Base-by-base conservation (phyloP, 345 rosid genomes). In the Microthlaspi erraticum region DNA sequence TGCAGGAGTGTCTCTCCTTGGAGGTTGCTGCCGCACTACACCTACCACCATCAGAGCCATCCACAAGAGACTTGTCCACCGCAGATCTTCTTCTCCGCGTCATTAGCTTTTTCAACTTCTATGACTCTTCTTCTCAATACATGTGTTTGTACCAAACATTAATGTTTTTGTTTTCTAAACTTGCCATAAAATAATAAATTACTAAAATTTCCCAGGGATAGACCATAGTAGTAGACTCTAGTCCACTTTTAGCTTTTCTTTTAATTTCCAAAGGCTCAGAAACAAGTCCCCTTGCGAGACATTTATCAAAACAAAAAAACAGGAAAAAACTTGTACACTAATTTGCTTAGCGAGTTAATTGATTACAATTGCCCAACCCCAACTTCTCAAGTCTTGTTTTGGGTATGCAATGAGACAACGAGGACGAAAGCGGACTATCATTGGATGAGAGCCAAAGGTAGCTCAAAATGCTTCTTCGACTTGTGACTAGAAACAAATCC, bases 361-460 rank as follows among this genome's bases (percentile, higher is more conserved):
- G n/a, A n/a, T n/a, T n/a, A n/a, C n/a, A n/a, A n/a, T n/a, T n/a
- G n/a, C n/a, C n/a, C n/a, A n/a, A n/a, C n/a, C n/a, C n/a, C n/a
- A n/a, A n/a, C n/a, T n/a, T n/a, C n/a, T n/a, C n/a, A n/a, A 39
- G 39, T 72, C 19, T 55, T 77, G 39, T 55, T 44, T 60, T 37
- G 61, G 12, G n/a, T 68, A 53, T 66, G 32, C n/a, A 93, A 96
- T 90, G 79, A 77, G 92, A 13, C 97, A 86, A 74, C 81, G 96
- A 80, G 98, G 97, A 19, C 82, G 96, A 42, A 93, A 93, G 75
- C 89, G 98, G 66, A 88, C 94, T 44, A 88, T 91, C 98, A 83
- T 53, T 73, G 96, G 96, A 74, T 90, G 76, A 83, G 57, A 83
- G 57, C 75, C 63, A 18, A 46, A 66, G 43, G n/a, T n/a, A 61